Base-by-base conservation (phyloP, 2,329 filamentous ascomycete species). In the Fusarium globosum region DNA sequence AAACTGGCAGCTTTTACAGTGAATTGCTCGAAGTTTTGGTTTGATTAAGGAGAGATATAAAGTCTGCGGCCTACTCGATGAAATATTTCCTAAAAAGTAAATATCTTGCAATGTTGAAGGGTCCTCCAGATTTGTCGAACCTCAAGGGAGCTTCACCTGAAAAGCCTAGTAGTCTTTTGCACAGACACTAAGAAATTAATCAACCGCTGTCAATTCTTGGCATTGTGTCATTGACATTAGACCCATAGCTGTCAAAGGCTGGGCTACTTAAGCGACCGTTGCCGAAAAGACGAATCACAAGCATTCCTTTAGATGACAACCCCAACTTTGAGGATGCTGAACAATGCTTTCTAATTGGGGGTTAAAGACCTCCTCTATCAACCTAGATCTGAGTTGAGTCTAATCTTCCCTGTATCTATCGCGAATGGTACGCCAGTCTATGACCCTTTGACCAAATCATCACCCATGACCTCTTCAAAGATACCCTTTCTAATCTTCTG, bases 401-500 rank as follows among this genome's bases (percentile, higher is more conserved):
- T 38, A 41, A 38, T 30, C 18, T 53, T 38, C 51, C 35, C 23
- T 28, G 15, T 43, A 23, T 35, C 23, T 61, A 39, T 26, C 9
- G n/a, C 45, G 13, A 55, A 41, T 41, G 21, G 18, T 36, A 39
- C 16, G 28, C 18, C 45, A 39, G 41, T 59, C 61, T 57, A 66
- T 49, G 48, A 65, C n/a, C 42, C 55, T 30, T 61, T 65, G 30
- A 55, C 45, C 38, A 66, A 33, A 41, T 63, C 65, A 30, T 65
- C 71, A 26, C 52, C 51, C 45, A 73, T 61, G 15, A 73, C 71
- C 60, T 63, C 55, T 43, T 73, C 73, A 59, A 81, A 79, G 2
- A 85, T 83, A 4, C 79, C 72, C 63, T 85, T 82, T 30, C 87
- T 82, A 63, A 84, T 80, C 52, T 78, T 81, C 69, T 89, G 88